Evolutionary conservation across 352 stramenopile genomes (phyloP).

Genomic region (Phytopythium mirpurense): DNA sequence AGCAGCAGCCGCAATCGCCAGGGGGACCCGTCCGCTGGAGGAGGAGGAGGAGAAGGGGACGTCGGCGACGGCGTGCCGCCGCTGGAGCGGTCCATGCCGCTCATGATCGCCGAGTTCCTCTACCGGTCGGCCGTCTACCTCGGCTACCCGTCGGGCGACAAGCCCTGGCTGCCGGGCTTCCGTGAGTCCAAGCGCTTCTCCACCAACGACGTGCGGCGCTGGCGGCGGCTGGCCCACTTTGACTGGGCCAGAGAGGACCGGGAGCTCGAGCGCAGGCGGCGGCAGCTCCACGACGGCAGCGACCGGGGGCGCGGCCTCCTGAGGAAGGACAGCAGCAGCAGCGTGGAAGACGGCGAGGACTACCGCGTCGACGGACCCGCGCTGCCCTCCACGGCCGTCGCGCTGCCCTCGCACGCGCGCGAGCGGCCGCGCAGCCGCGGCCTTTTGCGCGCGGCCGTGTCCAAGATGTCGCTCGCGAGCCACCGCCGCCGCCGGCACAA

Average conservation of each 20-base stretch:
- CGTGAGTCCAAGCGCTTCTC: constrained; percentile 66
- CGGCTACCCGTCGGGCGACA: constrained; percentile 37
- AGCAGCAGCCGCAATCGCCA: neutral
- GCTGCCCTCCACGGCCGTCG: constrained; percentile 1
- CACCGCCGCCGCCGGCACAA: neutral
- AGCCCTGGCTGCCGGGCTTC: constrained; percentile 60
- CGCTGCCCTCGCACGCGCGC: constrained; percentile 2
- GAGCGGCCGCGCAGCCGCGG: neutral
- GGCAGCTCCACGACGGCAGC: neutral
- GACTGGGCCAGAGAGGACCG: constrained; percentile 57
- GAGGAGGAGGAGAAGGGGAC: too few relatives aligned
- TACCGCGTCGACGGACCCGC: constrained; percentile 5
- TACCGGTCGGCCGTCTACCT: constrained; percentile 67
- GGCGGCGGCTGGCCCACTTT: constrained; percentile 61
- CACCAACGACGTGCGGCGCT: constrained; percentile 72
- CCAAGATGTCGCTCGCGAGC: neutral
- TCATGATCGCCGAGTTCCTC: constrained; percentile 81
- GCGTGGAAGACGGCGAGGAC: constrained; percentile 5
- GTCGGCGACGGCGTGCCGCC: constrained; percentile 10
- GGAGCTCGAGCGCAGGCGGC: constrained; percentile 15
- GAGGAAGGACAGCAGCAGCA: constrained; percentile 5
- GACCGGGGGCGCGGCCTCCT: neutral
- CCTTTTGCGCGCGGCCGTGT: constrained; percentile 2
- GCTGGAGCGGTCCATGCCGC: constrained; percentile 54
- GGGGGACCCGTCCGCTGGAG: too few relatives aligned